Evolutionary conservation across 2,329 filamentous ascomycete genomes (phyloP), one percentile per base, ranked within the genome.

Genomic region (Didymellaceae sp.): DNA sequence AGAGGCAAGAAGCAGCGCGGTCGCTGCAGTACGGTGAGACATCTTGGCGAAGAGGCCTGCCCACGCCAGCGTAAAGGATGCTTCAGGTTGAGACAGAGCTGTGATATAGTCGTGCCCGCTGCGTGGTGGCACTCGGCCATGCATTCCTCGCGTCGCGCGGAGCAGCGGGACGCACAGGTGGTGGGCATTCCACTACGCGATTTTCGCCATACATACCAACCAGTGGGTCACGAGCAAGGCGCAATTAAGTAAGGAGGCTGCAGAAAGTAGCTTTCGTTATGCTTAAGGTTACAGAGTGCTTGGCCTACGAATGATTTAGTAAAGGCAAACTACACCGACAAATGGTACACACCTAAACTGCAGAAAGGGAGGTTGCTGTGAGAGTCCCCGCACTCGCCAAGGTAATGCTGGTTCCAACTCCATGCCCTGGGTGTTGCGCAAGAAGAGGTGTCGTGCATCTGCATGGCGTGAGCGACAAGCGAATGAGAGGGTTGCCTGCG

Each of bases 91-190:
- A 50, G 42, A 50, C 41, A 37, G 25, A 16, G 24, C 30, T 24
- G 45, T 55, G 44, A 55, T 60, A 58, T 57, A 39, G 45, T 44
- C 20, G 33, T 43, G 31, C 30, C 16, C 26, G 24, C 42, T 34
- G 39, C 43, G 39, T 47, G 38, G 42, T 42, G 35, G 11, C 26
- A 21, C 5, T 33, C 24, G 6, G 30, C 44, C 49, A 38, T 45
- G 49, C 57, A 62, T 62, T 60, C 57, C 57, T 55, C 44, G 52
- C 53, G 47, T 45, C 48, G 46, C 34, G 44, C 32, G 47, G 31
- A 14, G 39, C 33, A 31, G 41, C 42, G 55, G 40, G 37, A 44
- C 54, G 42, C 16, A 30, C 45, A 39, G 50, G 37, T 33, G 38
- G 31, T 13, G 30, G 21, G 39, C 55, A 62, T 62, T 62, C 59